Percentiles rank a stretch among this genome's conserved stretches.
Conservation (phyloP, 495 filamentous ascomycete species). For the Trichoderma gamsii region DNA sequence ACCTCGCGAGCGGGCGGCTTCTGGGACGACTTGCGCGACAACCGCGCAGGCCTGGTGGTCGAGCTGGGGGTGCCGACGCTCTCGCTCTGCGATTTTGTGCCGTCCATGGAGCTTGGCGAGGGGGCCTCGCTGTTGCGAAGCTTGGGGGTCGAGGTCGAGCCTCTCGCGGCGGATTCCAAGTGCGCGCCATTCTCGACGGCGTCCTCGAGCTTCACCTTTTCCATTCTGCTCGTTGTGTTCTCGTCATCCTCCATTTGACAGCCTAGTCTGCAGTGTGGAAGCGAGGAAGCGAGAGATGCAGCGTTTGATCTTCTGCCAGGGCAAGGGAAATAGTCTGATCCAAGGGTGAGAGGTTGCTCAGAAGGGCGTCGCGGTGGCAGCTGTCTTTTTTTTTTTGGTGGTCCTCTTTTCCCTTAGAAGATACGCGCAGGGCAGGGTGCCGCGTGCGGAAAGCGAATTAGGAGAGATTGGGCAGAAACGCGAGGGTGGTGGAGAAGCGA, state of each 20-base stretch:
- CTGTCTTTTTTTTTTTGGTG: constrained; percentile 1
- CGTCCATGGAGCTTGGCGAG: constrained; percentile 38
- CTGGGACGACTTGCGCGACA: constrained; percentile 66
- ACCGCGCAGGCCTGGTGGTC: constrained; percentile 53
- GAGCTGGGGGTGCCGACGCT: constrained; percentile 38
- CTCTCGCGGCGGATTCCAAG: neutral
- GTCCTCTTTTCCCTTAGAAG: neutral
- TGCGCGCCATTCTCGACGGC: constrained; percentile 24
- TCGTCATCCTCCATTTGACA: constrained; percentile 38
- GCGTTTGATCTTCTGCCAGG: constrained; percentile 14
- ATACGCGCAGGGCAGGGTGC: constrained; percentile 14
- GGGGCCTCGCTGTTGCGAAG: constrained; percentile 18
- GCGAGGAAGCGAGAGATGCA: constrained; percentile 2
- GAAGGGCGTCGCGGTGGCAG: constrained; percentile 10
- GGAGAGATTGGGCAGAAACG: constrained; percentile 12
- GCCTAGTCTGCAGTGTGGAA: constrained; percentile 16
- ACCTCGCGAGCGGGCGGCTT: constrained; percentile 57
- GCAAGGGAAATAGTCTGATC: constrained; percentile 3
- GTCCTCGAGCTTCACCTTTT: constrained; percentile 28
- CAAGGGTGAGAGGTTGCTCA: neutral
- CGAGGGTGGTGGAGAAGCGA: neutral
- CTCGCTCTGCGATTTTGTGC: constrained; percentile 35
- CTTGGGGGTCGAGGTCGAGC: neutral
- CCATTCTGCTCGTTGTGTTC: constrained; percentile 29
- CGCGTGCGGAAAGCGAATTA: constrained; percentile 19